Conservation (phyloP, 371 early-diverging fungal genomes). For the Lichtheimia ramosa region DNA sequence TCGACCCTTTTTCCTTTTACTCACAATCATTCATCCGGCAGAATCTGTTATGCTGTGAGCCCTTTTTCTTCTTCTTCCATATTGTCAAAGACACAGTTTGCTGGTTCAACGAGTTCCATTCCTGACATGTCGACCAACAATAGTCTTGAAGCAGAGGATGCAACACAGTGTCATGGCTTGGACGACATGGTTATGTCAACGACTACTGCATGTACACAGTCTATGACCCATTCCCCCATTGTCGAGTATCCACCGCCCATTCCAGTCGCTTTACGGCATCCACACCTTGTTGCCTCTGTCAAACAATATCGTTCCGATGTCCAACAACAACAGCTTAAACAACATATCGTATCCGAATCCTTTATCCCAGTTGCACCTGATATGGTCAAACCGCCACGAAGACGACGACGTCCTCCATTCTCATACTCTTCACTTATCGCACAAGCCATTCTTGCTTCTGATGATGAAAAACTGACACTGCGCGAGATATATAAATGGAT, state of each 20-base stretch:
- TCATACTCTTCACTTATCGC: slow-evolving; percentile 78
- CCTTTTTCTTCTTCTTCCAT: too few species aligned
- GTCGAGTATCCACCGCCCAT: slow-evolving; percentile 41
- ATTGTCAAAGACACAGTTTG: not conserved
- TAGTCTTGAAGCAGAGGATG: not conserved
- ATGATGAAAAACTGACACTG: slow-evolving; percentile 62
- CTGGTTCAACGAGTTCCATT: not conserved
- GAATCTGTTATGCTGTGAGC: too few species aligned
- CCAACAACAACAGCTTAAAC: slow-evolving; percentile 43
- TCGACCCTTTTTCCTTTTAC: too few species aligned
- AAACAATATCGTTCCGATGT: slow-evolving; percentile 39
- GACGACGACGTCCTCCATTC: slow-evolving; percentile 71
- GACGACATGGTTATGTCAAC: not conserved
- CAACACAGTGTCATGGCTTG: not conserved
- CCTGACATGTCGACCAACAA: not conserved
- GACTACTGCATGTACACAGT: too few species aligned
- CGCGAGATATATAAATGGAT: slow-evolving; percentile 79
- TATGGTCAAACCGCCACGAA: slow-evolving; percentile 40
- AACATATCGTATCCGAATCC: slow-evolving; percentile 49
- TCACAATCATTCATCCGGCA: too few species aligned
- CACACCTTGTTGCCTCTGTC: slow-evolving; percentile 35
- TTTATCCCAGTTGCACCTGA: slow-evolving; percentile 50
- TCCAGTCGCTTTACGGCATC: slow-evolving; percentile 44
- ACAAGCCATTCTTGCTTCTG: slow-evolving; percentile 65
- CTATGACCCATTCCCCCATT: too few species aligned